phyloP scores from a whole-genome alignment of 2,329 filamentous ascomycete species.

The Apiospora marii region DNA sequence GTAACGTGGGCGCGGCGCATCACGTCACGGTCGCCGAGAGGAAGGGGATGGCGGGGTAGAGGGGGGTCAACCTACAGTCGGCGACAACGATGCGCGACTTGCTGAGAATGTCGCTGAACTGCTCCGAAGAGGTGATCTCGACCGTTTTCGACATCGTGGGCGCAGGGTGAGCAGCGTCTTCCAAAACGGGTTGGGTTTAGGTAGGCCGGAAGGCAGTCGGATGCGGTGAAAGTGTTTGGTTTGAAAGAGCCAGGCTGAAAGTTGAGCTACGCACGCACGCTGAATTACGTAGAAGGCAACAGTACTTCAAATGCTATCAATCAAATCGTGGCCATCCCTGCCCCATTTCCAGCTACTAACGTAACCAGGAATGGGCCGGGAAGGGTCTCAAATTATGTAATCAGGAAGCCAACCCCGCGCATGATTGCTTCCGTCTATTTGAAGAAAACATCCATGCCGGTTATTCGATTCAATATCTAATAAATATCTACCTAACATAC shows the following conservation, averaged over 20 bases:
- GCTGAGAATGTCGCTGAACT: constrained; percentile 74
- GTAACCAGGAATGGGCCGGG: background rate
- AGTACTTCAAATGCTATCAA: constrained; percentile 9
- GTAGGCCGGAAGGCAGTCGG: constrained; percentile 4
- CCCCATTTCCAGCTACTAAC: background rate
- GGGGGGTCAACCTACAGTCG: constrained; percentile 74
- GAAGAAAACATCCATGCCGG: too few species aligned
- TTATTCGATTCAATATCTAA: too few species aligned
- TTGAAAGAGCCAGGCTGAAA: constrained; percentile 24
- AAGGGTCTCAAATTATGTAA: background rate
- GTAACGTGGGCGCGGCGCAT: background rate
- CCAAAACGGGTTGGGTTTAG: constrained; percentile 20
- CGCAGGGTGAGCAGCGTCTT: constrained; percentile 1
- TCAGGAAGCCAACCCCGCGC: background rate
- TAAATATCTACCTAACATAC: too few species aligned
- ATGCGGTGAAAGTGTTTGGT: constrained; percentile 25
- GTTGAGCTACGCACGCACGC: background rate
- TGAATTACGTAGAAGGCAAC: constrained; percentile 21
- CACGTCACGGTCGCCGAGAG: constrained; percentile 4
- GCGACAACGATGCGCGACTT: constrained; percentile 82
- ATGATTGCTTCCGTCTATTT: background rate
- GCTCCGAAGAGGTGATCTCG: constrained; percentile 61
- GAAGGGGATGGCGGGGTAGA: constrained; percentile 26
- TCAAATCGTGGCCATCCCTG: constrained; percentile 13
- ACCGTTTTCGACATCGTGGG: constrained; percentile 52